Evolutionary conservation across 257 asterid genomes (phyloP).

Genomic region (Leonotis leonurus): DNA sequence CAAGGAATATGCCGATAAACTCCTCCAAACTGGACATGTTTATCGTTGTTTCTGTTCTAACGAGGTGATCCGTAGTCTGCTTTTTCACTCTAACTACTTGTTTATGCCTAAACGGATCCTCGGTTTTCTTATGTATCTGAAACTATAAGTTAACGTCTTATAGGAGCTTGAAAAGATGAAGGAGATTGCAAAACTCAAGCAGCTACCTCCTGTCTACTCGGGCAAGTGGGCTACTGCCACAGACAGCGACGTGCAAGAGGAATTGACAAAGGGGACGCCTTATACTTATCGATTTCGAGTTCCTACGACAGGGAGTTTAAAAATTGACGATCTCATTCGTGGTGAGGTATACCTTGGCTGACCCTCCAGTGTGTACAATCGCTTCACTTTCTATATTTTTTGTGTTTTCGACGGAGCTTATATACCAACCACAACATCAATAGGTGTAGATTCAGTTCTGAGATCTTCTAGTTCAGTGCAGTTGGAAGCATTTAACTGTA

Average conservation of each 20-base stretch:
- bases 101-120: background rate
- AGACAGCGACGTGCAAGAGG: conserved; percentile 56
- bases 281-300: conserved; percentile 85
- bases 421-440: background rate
- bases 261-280: conserved; percentile 74
- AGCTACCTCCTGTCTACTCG: conserved; percentile 80
- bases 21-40: conserved; percentile 68
- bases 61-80: conserved; percentile 39
- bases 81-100: background rate
- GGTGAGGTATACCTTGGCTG: conserved; percentile 58
- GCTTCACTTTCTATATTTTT: conserved; percentile 9
- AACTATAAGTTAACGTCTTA: conserved; percentile 4
- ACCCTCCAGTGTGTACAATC: background rate
- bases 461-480: background rate
- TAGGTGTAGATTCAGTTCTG: background rate
- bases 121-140: background rate
- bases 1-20: conserved; percentile 72
- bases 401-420: background rate
- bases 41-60: conserved; percentile 90
- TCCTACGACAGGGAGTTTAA: conserved; percentile 72
- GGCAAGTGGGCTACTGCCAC: conserved; percentile 92
- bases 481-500: background rate
- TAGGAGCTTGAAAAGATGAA: conserved; percentile 92
- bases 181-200: conserved; percentile 77
- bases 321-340: conserved; percentile 79